Evolutionary conservation across 1,284 basidiomycete genomes (phyloP), one percentile per base, ranked within the genome.

Genomic region (Mycosarcoma maydis): DNA sequence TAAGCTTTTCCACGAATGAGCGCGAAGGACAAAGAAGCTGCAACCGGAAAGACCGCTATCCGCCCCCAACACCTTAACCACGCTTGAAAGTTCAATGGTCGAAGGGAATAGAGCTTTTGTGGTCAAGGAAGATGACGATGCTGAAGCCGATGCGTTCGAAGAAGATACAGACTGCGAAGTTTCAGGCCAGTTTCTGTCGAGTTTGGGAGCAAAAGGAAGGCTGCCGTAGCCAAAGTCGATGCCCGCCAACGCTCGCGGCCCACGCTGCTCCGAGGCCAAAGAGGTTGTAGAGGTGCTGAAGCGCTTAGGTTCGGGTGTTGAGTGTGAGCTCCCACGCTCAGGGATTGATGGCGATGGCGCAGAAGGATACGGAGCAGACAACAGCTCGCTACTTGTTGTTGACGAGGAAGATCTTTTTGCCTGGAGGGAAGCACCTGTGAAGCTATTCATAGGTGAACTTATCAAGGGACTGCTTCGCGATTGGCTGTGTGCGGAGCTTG

Each of bases 1-100:
- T 26, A 76, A 42, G 40, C 56, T 60, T 40, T 73, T 75, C 75
- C 75, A 76, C 6, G 65, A 68, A 22, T 57, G 60, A 14, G 73
- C 72, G 17, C 73, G 67, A 26, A 75, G 44, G 45, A 64, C 55
- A 45, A 74, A 75, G 46, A 55, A 75, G 42, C 45, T 36, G n/a
- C 47, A 41, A 0, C 17, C 5, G 4, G 34, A 22, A 16, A 46
- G 27, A 8, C 27, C 48, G 11, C n/a, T 33, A 13, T 22, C 26
- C 27, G 41, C 9, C 3, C 30, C 17, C 6, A 37, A 19, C 14
- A n/a, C 14, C 30, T 45, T 49, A 9, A 43, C 17, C 9, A 50
- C 24, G 36, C 26, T 54, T 0, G 50, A 34, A 4, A 76, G 61
- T 41, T 52, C 47, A 24, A 76, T 67, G 3, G 54, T 33, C 3